A percentile compares a stretch with the other conserved stretches of the same genome.
These are phyloP conservation scores for Zancudomyces culisetae DNA, from an alignment of 371 early-diverging fungal genomes.

Conservation along the genomic window DNA sequence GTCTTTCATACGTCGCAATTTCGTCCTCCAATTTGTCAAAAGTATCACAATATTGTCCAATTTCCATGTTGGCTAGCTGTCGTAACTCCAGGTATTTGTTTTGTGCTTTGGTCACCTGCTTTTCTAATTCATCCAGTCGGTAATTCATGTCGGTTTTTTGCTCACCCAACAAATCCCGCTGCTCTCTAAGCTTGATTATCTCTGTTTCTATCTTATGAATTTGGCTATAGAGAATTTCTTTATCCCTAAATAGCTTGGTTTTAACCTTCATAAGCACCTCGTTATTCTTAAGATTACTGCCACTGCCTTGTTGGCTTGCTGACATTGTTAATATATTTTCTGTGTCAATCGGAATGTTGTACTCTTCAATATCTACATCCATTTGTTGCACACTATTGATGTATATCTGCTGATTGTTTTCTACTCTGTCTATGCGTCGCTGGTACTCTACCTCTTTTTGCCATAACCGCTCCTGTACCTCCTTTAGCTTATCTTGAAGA, in stretches of 20 bases:
- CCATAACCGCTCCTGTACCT: constrained; percentile 12
- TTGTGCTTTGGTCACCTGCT: constrained; percentile 8
- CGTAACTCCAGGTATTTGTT: not conserved
- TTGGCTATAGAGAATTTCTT: constrained; percentile 16
- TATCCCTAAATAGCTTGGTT: constrained; percentile 15
- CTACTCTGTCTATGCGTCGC: constrained; percentile 13
- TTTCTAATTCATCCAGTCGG: constrained; percentile 18
- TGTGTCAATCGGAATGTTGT: not conserved
- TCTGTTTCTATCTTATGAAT: constrained; percentile 17
- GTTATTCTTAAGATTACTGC: no score
- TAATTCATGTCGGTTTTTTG: constrained; percentile 17
- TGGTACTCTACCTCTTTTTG: constrained; percentile 18
- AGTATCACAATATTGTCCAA: not conserved
- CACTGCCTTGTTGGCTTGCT: constrained; percentile 16
- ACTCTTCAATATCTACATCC: not conserved
- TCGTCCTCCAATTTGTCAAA: not conserved
- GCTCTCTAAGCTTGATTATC: constrained; percentile 15
- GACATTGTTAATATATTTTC: constrained; percentile 6
- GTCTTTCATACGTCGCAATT: no score
- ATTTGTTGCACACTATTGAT: constrained; percentile 7
- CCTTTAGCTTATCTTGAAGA: constrained; percentile 14
- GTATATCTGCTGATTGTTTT: constrained; percentile 13
- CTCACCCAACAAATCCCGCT: constrained; percentile 15
- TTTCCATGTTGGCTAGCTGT: not conserved
- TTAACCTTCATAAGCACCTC: no score